Evolutionary conservation across 169 alveolate genomes (phyloP), one percentile per base, ranked within the genome.

Genomic region (Perkinsus marinus): DNA sequence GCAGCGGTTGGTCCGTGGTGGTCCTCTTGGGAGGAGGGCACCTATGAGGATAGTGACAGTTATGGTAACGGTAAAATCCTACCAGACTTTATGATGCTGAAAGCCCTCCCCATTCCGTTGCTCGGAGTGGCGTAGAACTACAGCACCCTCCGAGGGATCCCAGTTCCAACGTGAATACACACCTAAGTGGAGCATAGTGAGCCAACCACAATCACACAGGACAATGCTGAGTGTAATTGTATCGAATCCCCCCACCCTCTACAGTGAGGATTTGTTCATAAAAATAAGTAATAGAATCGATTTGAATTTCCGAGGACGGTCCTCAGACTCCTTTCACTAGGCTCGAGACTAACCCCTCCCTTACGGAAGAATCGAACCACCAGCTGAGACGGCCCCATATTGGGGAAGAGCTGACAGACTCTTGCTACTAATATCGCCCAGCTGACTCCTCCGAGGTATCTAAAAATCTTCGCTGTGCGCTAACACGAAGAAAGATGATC

Each of bases 351-450:
- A 30, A 13, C 22, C 9, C 79, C 7, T 30, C 7, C 7, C 79
- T 57, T 57, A 57, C 79, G 94, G 94, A 98, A 98, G 95, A 98
- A 98, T 93, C 97, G 96, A 90, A 96, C 93, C 43, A 98, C 95
- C 19, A 98, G 95, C 91, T 96, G 96, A 94, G 96, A 97, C 0
- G 98, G 97, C 46, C 94, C 95, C 90, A 95, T 96, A 93, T 97
- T 96, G 16, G 99, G 99, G 94, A 95, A 98, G 68, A 95, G 94
- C 90, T 96, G 97, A 91, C 99, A 98, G 34, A 98, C 95, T 93
- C 98, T 95, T 7, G 99, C 99, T 22, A 97, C 98, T 39, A 98
- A 93, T 79, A 98, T 97, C 34, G 99, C 99, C 98, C 99, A 98
- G 13, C 99, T 98, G 26, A 98, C 98, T 9, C 99, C 99, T 34